Evolutionary conservation across 306 rosid genomes (phyloP).

Genomic region (Citrullus colocynthis): DNA sequence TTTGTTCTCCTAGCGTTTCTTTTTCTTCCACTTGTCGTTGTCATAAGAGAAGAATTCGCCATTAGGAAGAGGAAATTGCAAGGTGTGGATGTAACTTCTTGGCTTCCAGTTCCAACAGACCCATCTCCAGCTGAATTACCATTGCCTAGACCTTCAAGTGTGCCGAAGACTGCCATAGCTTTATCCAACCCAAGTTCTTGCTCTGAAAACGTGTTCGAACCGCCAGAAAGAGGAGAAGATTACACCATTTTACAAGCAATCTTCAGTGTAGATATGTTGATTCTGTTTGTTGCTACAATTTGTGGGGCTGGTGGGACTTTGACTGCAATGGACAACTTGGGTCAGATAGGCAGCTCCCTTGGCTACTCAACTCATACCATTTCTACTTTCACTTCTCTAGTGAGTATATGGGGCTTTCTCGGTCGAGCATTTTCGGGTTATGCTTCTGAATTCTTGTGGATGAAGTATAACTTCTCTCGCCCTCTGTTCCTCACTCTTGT

Average conservation of each 20-base stretch:
- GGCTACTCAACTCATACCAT: constrained; percentile 3
- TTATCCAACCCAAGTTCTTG: background rate
- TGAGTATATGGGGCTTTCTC: constrained; percentile 6
- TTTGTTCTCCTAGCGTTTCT: background rate
- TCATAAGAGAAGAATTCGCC: background rate
- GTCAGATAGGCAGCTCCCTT: constrained; percentile 6
- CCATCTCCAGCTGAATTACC: background rate
- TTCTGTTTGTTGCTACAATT: background rate
- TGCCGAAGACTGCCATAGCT: background rate
- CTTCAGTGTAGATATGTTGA: constrained; percentile 4
- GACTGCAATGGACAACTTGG: constrained; percentile 10
- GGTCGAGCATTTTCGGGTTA: constrained; percentile 3
- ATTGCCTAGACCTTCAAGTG: background rate
- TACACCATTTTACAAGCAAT: constrained; percentile 4
- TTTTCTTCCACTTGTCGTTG: background rate
- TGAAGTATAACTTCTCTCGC: constrained; percentile 1
- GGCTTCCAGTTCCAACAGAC: background rate
- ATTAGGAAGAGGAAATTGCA: background rate
- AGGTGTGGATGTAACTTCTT: background rate
- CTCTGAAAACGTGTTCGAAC: background rate
- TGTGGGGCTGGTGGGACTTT: constrained; percentile 8
- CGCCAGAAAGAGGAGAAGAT: constrained; percentile 7
- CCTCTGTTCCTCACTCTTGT: background rate
- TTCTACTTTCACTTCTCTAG: background rate
- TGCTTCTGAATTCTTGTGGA: constrained; percentile 6